Base-by-base conservation (phyloP, 345 rosid species). In the Geranium rotundifolium region DNA sequence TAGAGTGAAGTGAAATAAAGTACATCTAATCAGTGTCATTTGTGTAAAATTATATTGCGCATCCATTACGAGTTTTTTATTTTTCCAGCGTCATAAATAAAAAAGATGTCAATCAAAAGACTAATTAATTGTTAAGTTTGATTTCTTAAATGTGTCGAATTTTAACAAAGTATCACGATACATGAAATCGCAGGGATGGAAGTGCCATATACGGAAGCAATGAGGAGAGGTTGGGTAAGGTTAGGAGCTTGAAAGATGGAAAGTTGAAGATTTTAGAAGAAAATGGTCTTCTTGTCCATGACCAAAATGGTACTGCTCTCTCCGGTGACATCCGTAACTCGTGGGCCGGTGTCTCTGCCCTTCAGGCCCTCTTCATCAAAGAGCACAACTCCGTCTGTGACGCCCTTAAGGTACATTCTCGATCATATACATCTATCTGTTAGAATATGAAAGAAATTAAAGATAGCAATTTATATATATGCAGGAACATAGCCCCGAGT, bases 321-420 rank as follows among this genome's bases (percentile, higher is more conserved):
- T 89, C 95, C 0, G 89, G 96, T 54, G 96, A 89, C 27, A 73
- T 85, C 58, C 76, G 89, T 81, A 89, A 86, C 67, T 73, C 81
- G 71, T 85, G 95, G 96, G 84, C 95, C 27, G 89, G 96, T 20
- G 83, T 86, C 73, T 86, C 91, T 41, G 49, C 83, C 50, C 65
- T 86, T 3, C 95, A 86, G 65, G 91, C 91, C 71, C 72, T 89
- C 63, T 86, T 86, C 69, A 68, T 81, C 69, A 78, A 65, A 73
- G 91, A 89, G 72, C 96, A 89, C 68, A 86, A 86, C 74, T 63
- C 77, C 1, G 73, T 86, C 3, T 84, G 95, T 64, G 82, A 83
- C 15, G 77, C 78, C 86, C 89, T 87, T 29, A 76, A 82, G 54
- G 93, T 83, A 77, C 73, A 80, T 49, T 17, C 10, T n/a, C n/a